These are phyloP conservation scores for Oxytropis ochrocephala DNA, from an alignment of 306 rosid species.

Conservation along the genomic window DNA sequence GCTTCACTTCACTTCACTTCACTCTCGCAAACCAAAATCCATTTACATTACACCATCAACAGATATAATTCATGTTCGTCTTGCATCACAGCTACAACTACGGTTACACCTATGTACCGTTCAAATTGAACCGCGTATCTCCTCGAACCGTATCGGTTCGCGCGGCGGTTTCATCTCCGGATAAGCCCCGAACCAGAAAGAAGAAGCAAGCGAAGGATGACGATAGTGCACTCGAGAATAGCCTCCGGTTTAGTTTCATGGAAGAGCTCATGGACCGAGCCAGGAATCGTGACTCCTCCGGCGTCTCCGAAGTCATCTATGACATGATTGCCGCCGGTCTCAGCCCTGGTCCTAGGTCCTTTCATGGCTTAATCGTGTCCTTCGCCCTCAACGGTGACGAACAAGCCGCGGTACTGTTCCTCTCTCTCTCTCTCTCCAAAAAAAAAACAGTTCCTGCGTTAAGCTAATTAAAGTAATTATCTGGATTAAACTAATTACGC, in stretches of 20 bases:
- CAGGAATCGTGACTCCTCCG: conserved; percentile 54
- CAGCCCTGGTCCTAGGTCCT: conserved; percentile 87
- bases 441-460: not conserved
- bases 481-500: not conserved
- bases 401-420: conserved; percentile 58
- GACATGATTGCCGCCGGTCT: conserved; percentile 96
- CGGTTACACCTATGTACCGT: conserved; percentile 11
- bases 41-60: not conserved
- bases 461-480: not conserved
- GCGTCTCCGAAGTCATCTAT: conserved; percentile 69
- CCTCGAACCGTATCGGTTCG: conserved; percentile 32
- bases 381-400: conserved; percentile 62
- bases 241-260: conserved; percentile 87
- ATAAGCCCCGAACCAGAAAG: conserved; percentile 48
- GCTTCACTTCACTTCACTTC: not conserved
- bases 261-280: conserved; percentile 93
- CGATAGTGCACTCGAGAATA: conserved; percentile 45
- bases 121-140: conserved; percentile 25
- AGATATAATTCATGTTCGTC: conserved; percentile 27
- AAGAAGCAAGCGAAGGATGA: conserved; percentile 52
- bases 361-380: conserved; percentile 79
- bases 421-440: not conserved
- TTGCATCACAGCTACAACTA: conserved; percentile 5
- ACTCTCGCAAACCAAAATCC: not conserved
- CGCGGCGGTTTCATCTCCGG: conserved; percentile 50